Evolutionary conservation across 2,329 filamentous ascomycete genomes (phyloP).

Genomic region (Fusarium duplospermum): DNA sequence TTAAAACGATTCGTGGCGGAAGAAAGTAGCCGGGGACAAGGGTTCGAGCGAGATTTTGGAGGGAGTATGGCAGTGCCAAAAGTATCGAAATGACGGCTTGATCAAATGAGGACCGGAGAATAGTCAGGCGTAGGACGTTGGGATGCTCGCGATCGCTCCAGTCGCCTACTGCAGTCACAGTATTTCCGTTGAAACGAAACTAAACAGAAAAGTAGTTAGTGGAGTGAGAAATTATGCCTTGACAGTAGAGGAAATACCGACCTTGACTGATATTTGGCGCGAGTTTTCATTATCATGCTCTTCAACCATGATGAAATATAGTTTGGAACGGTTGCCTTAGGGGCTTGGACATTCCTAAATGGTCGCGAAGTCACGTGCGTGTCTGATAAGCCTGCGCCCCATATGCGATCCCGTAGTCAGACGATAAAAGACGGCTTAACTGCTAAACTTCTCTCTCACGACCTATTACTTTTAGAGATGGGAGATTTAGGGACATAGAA

Average conservation of each 20-base stretch:
- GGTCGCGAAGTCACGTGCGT: neutral
- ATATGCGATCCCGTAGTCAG: too few relatives aligned
- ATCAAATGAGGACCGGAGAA: neutral
- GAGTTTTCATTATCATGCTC: neutral
- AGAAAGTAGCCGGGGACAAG: conserved; percentile 19
- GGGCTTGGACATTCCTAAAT: neutral
- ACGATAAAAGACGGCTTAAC: too few relatives aligned
- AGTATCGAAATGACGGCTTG: neutral
- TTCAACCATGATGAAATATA: neutral
- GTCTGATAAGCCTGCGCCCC: neutral
- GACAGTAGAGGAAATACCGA: neutral
- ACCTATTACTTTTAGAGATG: too few relatives aligned
- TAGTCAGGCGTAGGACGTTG: neutral
- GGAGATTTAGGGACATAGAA: too few relatives aligned
- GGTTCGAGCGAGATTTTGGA: neutral
- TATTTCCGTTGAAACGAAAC: neutral
- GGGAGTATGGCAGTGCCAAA: neutral
- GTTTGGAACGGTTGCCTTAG: neutral
- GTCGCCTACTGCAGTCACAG: neutral
- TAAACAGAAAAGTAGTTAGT: neutral
- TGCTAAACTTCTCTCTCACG: too few relatives aligned
- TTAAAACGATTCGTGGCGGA: conserved; percentile 22
- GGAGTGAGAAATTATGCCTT: neutral
- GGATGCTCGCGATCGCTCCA: neutral
- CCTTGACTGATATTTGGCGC: neutral